Percentiles rank a stretch among this genome's conserved stretches.
phyloP scores from a whole-genome alignment of 768 basidiomycete species.

The Hemileccinum impolitum region DNA sequence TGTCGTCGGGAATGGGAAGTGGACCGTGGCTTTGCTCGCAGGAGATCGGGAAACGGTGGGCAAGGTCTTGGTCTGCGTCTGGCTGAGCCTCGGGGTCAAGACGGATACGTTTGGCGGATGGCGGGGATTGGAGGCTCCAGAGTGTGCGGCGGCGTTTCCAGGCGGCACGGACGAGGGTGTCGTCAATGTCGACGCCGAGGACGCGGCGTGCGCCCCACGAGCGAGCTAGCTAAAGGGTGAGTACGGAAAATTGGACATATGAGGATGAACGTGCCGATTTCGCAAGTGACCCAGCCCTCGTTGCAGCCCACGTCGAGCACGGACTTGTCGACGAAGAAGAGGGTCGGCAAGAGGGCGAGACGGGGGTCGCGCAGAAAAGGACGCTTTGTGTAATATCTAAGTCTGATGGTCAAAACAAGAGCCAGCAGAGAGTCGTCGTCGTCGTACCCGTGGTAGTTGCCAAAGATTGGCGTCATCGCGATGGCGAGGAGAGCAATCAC shows the following conservation, averaged over 20 bases:
- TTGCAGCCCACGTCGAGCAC: conserved; percentile 89
- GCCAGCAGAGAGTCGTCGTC: neutral
- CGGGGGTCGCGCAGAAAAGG: conserved; percentile 59
- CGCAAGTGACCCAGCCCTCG: conserved; percentile 80
- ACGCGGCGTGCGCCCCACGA: conserved; percentile 59
- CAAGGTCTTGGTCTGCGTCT: neutral
- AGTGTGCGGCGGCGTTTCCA: conserved; percentile 68
- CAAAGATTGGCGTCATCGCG: conserved; percentile 40
- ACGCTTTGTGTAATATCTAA: conserved; percentile 76
- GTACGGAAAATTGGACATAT: neutral
- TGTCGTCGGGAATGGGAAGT: conserved; percentile 55
- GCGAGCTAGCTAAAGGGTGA: conserved; percentile 49
- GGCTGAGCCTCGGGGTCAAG: neutral
- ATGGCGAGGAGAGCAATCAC: conserved; percentile 17
- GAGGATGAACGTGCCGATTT: conserved; percentile 57
- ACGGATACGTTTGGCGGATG: conserved; percentile 11
- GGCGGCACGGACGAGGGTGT: conserved; percentile 66
- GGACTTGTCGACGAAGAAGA: conserved; percentile 49
- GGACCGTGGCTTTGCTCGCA: conserved; percentile 74
- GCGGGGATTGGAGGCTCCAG: conserved; percentile 59
- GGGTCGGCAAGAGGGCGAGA: conserved; percentile 54
- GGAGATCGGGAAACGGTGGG: conserved; percentile 72
- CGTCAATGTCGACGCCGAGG: conserved; percentile 84
- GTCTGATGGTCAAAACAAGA: neutral
- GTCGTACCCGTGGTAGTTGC: conserved; percentile 72